Conservation (phyloP, 73 alveolate genomes). For the Loxodes magnus region DNA sequence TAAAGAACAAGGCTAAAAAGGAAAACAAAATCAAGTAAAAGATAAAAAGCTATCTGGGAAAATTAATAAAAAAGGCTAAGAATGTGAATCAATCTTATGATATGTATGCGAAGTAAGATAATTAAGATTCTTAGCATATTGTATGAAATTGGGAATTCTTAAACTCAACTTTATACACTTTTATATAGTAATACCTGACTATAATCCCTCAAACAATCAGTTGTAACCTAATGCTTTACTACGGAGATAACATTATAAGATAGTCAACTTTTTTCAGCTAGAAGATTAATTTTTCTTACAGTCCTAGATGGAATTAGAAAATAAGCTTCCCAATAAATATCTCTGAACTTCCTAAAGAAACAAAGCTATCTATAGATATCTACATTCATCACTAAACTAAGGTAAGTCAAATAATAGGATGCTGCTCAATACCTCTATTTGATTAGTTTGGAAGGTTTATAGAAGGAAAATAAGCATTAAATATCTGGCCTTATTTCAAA, state of each 20-base stretch:
- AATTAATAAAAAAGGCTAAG: not conserved
- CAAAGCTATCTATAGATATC: slow-evolving; percentile 27
- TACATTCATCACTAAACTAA: slow-evolving; percentile 25
- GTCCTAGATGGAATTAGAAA: slow-evolving; percentile 9
- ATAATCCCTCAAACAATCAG: too few relatives aligned
- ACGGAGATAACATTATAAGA: too few relatives aligned
- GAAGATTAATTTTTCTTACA: too few relatives aligned
- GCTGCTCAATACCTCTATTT: slow-evolving; percentile 18
- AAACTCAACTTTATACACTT: too few relatives aligned
- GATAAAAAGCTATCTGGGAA: not conserved
- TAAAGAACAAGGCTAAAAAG: not conserved
- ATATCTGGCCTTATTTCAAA: slow-evolving; percentile 45
- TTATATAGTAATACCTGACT: too few relatives aligned
- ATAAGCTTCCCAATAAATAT: slow-evolving; percentile 20
- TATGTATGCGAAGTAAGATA: too few relatives aligned
- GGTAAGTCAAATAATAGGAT: slow-evolving; percentile 20
- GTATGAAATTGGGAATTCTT: too few relatives aligned
- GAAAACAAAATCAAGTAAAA: not conserved
- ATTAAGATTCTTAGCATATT: too few relatives aligned
- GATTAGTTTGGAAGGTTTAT: slow-evolving; percentile 26
- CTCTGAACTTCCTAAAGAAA: slow-evolving; percentile 41
- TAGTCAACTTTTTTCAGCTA: too few relatives aligned
- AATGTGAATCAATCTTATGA: too few relatives aligned
- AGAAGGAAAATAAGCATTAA: slow-evolving; percentile 18
- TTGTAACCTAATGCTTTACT: too few relatives aligned